Conservation (phyloP, 495 filamentous ascomycete genomes). For the Tuber brumale region DNA sequence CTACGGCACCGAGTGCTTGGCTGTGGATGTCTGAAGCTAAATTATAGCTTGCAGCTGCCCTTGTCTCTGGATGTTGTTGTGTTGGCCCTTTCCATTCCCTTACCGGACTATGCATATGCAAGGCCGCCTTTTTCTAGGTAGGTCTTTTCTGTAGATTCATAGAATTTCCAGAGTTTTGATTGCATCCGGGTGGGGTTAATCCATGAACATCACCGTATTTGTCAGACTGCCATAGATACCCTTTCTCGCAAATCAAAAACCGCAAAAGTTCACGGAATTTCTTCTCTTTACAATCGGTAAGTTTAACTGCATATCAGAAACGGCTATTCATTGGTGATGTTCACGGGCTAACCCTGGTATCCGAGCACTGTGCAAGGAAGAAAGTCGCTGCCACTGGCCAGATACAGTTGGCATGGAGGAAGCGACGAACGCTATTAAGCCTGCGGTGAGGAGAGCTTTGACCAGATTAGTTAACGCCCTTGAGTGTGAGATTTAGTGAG, state of each 20-base stretch:
- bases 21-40: not conserved
- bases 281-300: too few relatives aligned
- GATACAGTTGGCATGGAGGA: not conserved
- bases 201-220: too few relatives aligned
- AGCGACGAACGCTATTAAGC: not conserved
- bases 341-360: too few relatives aligned
- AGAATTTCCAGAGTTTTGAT: not conserved
- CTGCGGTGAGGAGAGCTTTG: not conserved
- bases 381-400: not conserved
- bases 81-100: not conserved
- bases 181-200: not conserved
- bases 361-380: not conserved
- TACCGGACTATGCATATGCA: not conserved
- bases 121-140: not conserved
- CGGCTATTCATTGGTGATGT: too few relatives aligned
- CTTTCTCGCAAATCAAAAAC: too few relatives aligned
- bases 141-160: not conserved
- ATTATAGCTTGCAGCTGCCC: not conserved
- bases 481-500: not conserved
- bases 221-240: too few relatives aligned
- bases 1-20: not conserved
- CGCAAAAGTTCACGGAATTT: too few relatives aligned
- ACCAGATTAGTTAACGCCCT: not conserved
- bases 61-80: not conserved
- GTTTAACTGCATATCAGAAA: too few relatives aligned